Evolutionary conservation across 306 rosid species (phyloP).

Genomic region (Dryas alaskensis): DNA sequence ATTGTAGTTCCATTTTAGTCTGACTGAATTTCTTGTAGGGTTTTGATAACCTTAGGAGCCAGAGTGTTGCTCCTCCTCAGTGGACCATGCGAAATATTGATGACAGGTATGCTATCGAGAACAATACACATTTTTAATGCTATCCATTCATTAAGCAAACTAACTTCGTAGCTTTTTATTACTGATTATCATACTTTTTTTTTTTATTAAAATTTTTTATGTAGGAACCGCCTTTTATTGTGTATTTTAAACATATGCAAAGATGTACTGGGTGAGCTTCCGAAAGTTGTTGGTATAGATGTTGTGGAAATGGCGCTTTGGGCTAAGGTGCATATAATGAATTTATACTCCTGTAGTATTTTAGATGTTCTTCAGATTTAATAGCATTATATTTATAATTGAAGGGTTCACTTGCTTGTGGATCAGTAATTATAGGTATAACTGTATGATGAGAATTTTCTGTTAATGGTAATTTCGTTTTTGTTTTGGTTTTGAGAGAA

Average conservation of each 20-base stretch:
- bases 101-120: conserved; percentile 60
- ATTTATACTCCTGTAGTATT: conserved; percentile 22
- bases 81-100: conserved; percentile 97
- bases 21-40: conserved; percentile 56
- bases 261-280: conserved; percentile 77
- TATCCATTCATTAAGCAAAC: conserved; percentile 7
- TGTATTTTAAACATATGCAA: conserved; percentile 75
- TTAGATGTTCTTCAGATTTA: neutral
- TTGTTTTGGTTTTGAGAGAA: neutral
- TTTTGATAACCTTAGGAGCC: conserved; percentile 88
- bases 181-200: neutral
- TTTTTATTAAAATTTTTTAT: conserved; percentile 6
- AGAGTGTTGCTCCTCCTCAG: conserved; percentile 87
- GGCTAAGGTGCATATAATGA: conserved; percentile 78
- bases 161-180: conserved; percentile 19
- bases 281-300: conserved; percentile 94
- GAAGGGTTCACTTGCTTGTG: conserved; percentile 9
- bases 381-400: neutral
- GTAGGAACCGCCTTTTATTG: conserved; percentile 84
- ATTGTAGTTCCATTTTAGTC: neutral
- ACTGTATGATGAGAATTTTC: neutral
- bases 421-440: neutral
- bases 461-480: neutral
- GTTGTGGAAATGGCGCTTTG: conserved; percentile 99
- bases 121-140: neutral